These are phyloP conservation scores for Cryptococcus maquisensis DNA, from an alignment of 1,284 basidiomycete genomes.

Conservation along the genomic window DNA sequence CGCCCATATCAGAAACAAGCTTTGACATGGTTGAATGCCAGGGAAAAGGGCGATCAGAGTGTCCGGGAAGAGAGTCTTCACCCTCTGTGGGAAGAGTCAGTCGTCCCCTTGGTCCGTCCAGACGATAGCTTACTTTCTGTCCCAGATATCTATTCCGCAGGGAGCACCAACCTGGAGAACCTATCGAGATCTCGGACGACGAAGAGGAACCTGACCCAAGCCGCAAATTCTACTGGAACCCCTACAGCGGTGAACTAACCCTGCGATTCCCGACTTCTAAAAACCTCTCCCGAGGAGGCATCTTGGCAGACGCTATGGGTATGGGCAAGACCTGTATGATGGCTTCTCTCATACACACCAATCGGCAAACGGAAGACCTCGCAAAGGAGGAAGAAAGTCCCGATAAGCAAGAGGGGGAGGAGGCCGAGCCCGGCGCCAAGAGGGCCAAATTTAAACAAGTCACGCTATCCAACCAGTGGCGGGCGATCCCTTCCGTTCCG, in stretches of 20 bases:
- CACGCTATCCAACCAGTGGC: slow-evolving; percentile 47
- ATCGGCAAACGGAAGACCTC: slow-evolving; percentile 54
- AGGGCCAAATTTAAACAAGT: slow-evolving; percentile 46
- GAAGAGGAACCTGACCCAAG: slow-evolving; percentile 41
- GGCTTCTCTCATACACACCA: slow-evolving; percentile 82
- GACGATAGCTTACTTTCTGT: not conserved
- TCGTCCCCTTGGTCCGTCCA: slow-evolving; percentile 1
- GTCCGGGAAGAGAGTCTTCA: slow-evolving; percentile 77
- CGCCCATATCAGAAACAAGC: slow-evolving; percentile 94
- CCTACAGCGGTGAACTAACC: slow-evolving; percentile 91
- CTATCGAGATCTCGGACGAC: slow-evolving; percentile 46
- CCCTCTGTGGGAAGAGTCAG: slow-evolving; percentile 90
- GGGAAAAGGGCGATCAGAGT: slow-evolving; percentile 69
- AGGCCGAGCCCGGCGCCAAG: slow-evolving; percentile 28
- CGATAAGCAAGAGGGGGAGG: slow-evolving; percentile 4
- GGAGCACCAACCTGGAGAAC: slow-evolving; percentile 34
- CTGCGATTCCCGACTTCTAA: slow-evolving; percentile 80
- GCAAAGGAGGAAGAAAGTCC: slow-evolving; percentile 49
- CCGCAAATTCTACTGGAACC: slow-evolving; percentile 70
- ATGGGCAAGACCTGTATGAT: slow-evolving; percentile 96
- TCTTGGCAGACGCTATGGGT: slow-evolving; percentile 50
- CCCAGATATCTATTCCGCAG: slow-evolving; percentile 44
- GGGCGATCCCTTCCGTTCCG: slow-evolving; percentile 31
- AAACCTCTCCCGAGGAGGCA: slow-evolving; percentile 65
- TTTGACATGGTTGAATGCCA: slow-evolving; percentile 85